Conservation (phyloP, 768 basidiomycete species). For the Leccinum longicurvipes region DNA sequence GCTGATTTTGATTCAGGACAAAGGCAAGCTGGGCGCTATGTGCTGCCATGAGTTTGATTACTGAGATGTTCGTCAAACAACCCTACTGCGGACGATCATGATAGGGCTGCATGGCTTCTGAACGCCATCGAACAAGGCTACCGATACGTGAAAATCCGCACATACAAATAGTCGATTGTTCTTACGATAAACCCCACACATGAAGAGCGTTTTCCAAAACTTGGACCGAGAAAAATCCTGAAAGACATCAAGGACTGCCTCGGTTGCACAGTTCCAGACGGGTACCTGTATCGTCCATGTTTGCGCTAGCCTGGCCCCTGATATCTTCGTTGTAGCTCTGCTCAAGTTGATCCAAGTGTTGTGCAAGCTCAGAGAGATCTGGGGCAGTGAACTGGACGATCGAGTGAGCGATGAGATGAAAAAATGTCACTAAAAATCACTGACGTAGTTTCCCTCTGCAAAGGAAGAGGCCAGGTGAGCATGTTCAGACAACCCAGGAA, state of each 20-base stretch:
- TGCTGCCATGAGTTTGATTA: conserved; percentile 7
- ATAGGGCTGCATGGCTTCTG: conserved; percentile 74
- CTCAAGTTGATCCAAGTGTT: conserved; percentile 65
- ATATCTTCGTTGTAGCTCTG: conserved; percentile 50
- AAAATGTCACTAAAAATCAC: conserved; percentile 19
- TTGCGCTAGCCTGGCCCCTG: conserved; percentile 50
- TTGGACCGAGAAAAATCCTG: conserved; percentile 91
- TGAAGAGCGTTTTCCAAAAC: conserved; percentile 82
- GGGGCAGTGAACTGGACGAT: conserved; percentile 65
- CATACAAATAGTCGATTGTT: conserved; percentile 2
- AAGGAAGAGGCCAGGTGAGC: conserved; percentile 14
- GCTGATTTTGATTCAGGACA: conserved; percentile 80
- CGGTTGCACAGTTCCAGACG: background rate
- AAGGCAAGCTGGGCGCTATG: conserved; percentile 78
- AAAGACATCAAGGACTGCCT: background rate
- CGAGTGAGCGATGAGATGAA: conserved; percentile 9
- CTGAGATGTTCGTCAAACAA: background rate
- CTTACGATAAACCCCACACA: conserved; percentile 80
- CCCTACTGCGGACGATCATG: conserved; percentile 75
- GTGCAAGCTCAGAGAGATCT: conserved; percentile 74
- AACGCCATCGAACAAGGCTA: conserved; percentile 78
- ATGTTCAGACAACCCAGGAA: conserved; percentile 40
- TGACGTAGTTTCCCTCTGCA: conserved; percentile 48
- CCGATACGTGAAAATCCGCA: conserved; percentile 2
- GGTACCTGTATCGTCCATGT: conserved; percentile 90